Conservation (phyloP, 768 basidiomycete species). For the Panellus pusillus region DNA sequence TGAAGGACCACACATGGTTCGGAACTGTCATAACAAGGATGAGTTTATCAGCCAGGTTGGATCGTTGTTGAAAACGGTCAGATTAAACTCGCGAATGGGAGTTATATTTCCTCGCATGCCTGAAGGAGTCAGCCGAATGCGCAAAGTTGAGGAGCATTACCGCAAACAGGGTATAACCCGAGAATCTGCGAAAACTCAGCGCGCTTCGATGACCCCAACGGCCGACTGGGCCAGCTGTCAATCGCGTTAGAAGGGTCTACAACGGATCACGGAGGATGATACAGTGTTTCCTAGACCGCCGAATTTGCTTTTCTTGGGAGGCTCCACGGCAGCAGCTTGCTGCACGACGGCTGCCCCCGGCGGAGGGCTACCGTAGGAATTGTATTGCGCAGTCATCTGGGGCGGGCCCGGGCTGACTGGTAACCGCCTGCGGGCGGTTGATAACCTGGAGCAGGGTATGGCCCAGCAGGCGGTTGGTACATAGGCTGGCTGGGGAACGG, state of each 20-base stretch:
- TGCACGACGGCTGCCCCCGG: slow-evolving; percentile 14
- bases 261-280: not conserved
- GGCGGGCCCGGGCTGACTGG: slow-evolving; percentile 10
- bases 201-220: no score
- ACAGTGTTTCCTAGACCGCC: slow-evolving; percentile 55
- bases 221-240: slow-evolving; percentile 52
- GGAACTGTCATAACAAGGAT: no score
- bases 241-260: slow-evolving; percentile 4
- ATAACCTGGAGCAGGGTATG: slow-evolving; percentile 1
- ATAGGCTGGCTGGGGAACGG: slow-evolving; percentile 8
- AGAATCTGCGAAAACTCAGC: no score
- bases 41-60: no score
- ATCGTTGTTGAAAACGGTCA: no score
- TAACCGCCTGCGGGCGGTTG: slow-evolving; percentile 1
- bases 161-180: no score
- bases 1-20: no score
- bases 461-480: slow-evolving; percentile 8
- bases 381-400: not conserved
- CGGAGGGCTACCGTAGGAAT: slow-evolving; percentile 8
- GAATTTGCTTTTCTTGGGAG: slow-evolving; percentile 54
- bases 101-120: no score
- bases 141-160: no score
- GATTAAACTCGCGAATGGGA: no score
- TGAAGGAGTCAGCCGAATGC: no score
- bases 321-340: slow-evolving; percentile 13